phyloP scores from a whole-genome alignment of 2,329 filamentous ascomycete species.

The Botrytis aclada region DNA sequence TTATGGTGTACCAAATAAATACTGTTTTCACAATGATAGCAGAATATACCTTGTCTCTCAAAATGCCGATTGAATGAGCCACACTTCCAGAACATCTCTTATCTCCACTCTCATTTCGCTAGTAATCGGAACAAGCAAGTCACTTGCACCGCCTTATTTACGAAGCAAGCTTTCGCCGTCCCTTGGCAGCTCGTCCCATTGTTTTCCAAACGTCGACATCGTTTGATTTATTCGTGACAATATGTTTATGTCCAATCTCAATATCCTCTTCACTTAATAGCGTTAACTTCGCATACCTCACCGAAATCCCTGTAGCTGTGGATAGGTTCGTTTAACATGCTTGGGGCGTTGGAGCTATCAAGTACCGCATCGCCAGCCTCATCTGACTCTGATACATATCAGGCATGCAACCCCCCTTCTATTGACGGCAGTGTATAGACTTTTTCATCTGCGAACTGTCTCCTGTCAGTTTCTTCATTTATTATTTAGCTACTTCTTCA shows the following conservation, averaged over 20 bases:
- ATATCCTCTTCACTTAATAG: not conserved
- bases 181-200: not conserved
- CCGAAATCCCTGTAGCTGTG: slow-evolving; percentile 1
- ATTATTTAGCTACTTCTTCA: not conserved
- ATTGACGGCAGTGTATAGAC: too few relatives aligned
- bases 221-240: not conserved
- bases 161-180: not conserved
- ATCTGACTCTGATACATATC: not conserved
- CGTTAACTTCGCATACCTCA: not conserved
- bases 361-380: not conserved
- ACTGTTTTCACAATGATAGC: not conserved
- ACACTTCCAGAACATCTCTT: slow-evolving; percentile 11
- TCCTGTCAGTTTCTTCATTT: not conserved
- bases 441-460: not conserved
- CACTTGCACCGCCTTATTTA: not conserved
- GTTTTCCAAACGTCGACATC: slow-evolving; percentile 4
- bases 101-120: slow-evolving; percentile 1
- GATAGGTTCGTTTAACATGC: slow-evolving; percentile 1
- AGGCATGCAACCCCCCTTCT: not conserved
- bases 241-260: not conserved
- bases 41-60: not conserved
- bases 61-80: not conserved
- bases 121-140: not conserved
- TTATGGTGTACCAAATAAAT: not conserved
- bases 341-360: not conserved